Evolutionary conservation across 768 basidiomycete genomes (phyloP).

Genomic region (Pisolithus microcarpus): DNA sequence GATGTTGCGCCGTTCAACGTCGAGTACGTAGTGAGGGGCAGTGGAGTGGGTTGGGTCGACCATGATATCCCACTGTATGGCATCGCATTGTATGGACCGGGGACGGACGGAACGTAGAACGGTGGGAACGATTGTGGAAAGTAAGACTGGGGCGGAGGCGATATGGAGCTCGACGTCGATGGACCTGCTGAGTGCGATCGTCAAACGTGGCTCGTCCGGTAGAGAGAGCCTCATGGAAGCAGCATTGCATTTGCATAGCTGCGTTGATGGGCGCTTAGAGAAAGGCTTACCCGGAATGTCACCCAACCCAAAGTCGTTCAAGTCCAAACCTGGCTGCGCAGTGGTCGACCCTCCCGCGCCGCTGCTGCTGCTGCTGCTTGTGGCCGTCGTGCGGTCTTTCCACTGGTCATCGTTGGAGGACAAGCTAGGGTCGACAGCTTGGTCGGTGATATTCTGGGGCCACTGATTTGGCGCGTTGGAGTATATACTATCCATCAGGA

Average conservation of each 20-base stretch:
- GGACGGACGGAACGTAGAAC: constrained; percentile 35
- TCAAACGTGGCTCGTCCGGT: constrained; percentile 6
- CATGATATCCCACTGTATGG: constrained; percentile 47
- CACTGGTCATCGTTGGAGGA: constrained; percentile 29
- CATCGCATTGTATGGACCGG: constrained; percentile 46
- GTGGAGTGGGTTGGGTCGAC: constrained; percentile 31
- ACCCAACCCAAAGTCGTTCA: constrained; percentile 38
- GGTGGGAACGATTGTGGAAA: constrained; percentile 36
- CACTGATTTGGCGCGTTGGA: constrained; percentile 37
- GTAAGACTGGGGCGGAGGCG: constrained; percentile 35
- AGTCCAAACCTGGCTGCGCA: constrained; percentile 30
- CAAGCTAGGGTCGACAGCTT: constrained; percentile 24
- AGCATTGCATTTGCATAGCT: background rate
- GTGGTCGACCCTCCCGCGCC: constrained; percentile 18
- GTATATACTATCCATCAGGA: constrained; percentile 41
- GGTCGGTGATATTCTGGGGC: constrained; percentile 32
- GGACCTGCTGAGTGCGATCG: constrained; percentile 20
- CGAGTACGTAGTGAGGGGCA: constrained; percentile 73
- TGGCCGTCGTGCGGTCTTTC: constrained; percentile 30
- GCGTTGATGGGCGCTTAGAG: constrained; percentile 23
- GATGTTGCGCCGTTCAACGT: constrained; percentile 70
- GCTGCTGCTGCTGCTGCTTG: constrained; percentile 17
- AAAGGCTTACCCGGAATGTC: constrained; percentile 38
- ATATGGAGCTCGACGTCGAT: constrained; percentile 34
- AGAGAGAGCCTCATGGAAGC: constrained; percentile 1